Evolutionary conservation across 306 rosid species (phyloP), one percentile per base, ranked within the genome.

Genomic region (Aeschynomene evenia): DNA sequence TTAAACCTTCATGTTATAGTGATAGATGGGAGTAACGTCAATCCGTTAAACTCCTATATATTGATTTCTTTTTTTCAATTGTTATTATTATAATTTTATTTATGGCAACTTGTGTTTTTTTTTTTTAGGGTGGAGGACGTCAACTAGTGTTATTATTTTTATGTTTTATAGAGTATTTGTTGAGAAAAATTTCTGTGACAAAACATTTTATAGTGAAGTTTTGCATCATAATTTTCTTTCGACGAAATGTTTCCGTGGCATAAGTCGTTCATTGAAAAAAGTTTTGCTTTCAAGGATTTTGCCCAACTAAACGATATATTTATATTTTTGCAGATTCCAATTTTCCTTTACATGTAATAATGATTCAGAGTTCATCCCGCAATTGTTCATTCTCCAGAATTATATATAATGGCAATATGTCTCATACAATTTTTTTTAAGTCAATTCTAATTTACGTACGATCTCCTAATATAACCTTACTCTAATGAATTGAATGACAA

Each of bases 291-390:
- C 40, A 55, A 18, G 20, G 54, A 69, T 54, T 24, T 42, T 55
- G 60, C 53, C 56, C 62, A 48, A 24, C 49, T 12, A 58, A 52
- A 60, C 31, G 16, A 70, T 70, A 76, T 76, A 76, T 68, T n/a
- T n/a, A n/a, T n/a, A n/a, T n/a, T n/a, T 55, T 34, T 22, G 31
- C 20, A 65, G 45, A 74, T 74, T 31, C 43, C 68, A 21, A 14
- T 23, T 15, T 40, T 45, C 24, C 54, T 15, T 64, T 6, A 0
- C 24, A 53, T 4, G 22, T 49, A 19, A 66, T 49, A 48, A 13
- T 33, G 20, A 19, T 31, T 70, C 4, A 42, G 2, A 26, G 20
- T 55, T 7, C 13, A 23, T 18, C 60, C 20, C 7, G 2, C 8
- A 15, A 13, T 31, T n/a, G n/a, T n/a, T 33, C 28, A 4, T 31